Conservation (phyloP, 176 grass and related monocot species). For the Aechmea fasciata region DNA sequence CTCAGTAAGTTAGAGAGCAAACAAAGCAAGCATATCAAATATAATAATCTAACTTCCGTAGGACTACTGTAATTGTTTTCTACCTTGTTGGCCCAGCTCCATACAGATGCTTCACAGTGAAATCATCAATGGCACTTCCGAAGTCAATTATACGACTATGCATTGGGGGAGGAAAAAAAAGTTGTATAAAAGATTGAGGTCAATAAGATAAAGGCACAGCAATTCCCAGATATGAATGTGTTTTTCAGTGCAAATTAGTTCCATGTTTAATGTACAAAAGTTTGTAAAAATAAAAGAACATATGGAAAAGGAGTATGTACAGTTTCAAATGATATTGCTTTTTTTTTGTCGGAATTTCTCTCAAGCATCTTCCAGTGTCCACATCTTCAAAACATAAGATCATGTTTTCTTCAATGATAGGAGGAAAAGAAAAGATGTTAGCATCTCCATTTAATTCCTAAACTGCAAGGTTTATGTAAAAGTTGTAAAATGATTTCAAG, state of each 20-base stretch:
- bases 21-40: background rate
- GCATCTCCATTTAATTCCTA: slow-evolving; percentile 3
- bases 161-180: background rate
- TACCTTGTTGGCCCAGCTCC: slow-evolving; percentile 80
- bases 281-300: slow-evolving; percentile 14
- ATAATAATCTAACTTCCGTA: background rate
- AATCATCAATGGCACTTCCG: slow-evolving; percentile 97
- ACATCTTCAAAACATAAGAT: slow-evolving; percentile 94
- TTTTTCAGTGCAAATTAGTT: background rate
- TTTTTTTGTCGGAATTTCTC: slow-evolving; percentile 53
- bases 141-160: slow-evolving; percentile 90
- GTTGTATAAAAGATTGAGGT: background rate
- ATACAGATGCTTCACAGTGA: slow-evolving; percentile 89
- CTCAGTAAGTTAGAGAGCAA: slow-evolving; percentile 4
- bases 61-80: background rate
- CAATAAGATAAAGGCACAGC: background rate
- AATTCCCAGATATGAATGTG: background rate
- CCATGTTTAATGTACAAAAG: slow-evolving; percentile 1
- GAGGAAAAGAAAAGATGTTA: slow-evolving; percentile 33
- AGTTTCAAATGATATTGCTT: slow-evolving; percentile 54
- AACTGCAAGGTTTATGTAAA: background rate
- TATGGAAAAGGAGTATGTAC: slow-evolving; percentile 34
- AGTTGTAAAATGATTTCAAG: too few species aligned
- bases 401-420: slow-evolving; percentile 71
- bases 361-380: slow-evolving; percentile 71